Evolutionary conservation across 495 filamentous ascomycete species (phyloP), one percentile per base, ranked within the genome.

Genomic region (Sabuloglossum arenarium): DNA sequence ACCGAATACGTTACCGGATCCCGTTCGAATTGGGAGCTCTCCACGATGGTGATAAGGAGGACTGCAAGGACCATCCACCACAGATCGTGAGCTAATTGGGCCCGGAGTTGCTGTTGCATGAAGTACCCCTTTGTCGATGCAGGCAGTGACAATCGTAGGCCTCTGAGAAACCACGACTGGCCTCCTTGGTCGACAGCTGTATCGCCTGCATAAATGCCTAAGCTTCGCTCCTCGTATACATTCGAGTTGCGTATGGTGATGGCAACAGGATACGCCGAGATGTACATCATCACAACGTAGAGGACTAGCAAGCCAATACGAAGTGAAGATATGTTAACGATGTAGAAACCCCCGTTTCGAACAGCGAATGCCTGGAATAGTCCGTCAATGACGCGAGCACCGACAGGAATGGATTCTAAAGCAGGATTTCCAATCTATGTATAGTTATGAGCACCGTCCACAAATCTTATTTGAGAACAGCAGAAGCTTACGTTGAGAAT

Each of bases 231-330:
- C 57, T 71, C 69, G 56, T 71, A 71, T 25, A 70, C 64, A 59
- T 71, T 71, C 24, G 61, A 65, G 60, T 69, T 70, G 43, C 69
- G 67, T 59, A 72, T 70, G 12, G 69, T 76, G 58, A 83, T 81
- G 6, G 76, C 78, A 30, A 83, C 77, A 6, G 79, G 79, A 59
- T 75, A 81, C 46, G 75, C 77, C 27, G 71, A 76, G 37, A 83
- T 78, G 66, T 90, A 94, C 85, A 93, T 94, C 86, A 91, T 93
- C 25, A 90, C 76, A n/a, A 88, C 79, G 65, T 94, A 94, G 24
- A 91, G 71, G 16, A 88, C 74, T 59, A 88, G 82, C 0, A 93
- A 69, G 2, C 79, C 79, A 55, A 87, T 81, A 25, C 79, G 81
- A 5, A 90, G 70, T 23, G 72, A 70, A 12, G 85, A 64, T 42